These are phyloP conservation scores for Venturia oleaginea DNA, from an alignment of 2,329 filamentous ascomycete species.

Conservation along the genomic window DNA sequence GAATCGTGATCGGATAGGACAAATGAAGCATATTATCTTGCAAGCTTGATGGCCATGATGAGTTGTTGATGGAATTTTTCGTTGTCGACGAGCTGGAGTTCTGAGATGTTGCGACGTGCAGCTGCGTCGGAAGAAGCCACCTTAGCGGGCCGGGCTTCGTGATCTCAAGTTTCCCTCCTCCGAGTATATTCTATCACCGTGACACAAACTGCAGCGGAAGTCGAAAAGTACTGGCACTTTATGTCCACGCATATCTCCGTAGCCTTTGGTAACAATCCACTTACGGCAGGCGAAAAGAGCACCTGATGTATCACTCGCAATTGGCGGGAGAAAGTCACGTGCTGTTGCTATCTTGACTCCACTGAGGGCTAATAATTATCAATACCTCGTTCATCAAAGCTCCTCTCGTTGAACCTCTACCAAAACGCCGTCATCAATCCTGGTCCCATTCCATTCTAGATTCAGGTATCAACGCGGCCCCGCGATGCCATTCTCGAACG, in stretches of 20 bases:
- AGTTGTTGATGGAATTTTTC: conserved; percentile 5
- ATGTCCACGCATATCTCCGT: too few species aligned
- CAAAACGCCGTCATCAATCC: neutral
- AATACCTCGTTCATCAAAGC: neutral
- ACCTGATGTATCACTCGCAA: too few species aligned
- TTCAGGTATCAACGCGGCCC: neutral
- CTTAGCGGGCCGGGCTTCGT: neutral
- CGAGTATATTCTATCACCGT: too few species aligned
- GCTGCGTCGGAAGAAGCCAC: neutral
- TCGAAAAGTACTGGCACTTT: too few species aligned
- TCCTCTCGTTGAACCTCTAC: neutral
- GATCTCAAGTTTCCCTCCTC: too few species aligned
- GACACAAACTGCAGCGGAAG: too few species aligned
- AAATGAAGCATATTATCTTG: neutral
- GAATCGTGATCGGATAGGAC: neutral
- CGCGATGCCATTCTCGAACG: neutral
- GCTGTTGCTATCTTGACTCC: too few species aligned
- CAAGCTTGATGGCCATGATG: conserved; percentile 10
- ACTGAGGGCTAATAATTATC: too few species aligned
- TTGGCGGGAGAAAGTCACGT: too few species aligned
- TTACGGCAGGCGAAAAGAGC: too few species aligned
- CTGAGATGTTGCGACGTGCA: neutral
- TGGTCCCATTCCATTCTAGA: neutral
- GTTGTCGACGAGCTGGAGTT: neutral
- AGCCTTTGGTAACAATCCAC: too few species aligned